A percentile compares a stretch with the other conserved stretches of the same genome.
These are phyloP conservation scores for Alternaria postmessia DNA, from an alignment of 2,329 filamentous ascomycete genomes.

Conservation along the genomic window DNA sequence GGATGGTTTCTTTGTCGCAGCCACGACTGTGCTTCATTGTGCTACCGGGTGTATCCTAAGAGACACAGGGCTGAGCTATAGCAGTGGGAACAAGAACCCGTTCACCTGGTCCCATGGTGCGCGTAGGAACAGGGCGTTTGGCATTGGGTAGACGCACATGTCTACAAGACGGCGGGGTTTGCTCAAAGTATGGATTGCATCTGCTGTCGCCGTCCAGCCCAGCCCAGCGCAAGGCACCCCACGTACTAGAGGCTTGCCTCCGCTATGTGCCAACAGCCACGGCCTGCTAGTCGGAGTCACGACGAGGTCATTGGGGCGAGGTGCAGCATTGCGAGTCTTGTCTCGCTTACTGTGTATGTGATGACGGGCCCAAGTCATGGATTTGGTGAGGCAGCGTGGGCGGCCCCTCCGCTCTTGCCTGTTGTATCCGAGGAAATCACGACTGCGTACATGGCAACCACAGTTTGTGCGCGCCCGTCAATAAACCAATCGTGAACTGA, in stretches of 20 bases:
- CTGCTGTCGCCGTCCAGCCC: not conserved
- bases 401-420: conserved; percentile 19
- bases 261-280: not conserved
- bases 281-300: conserved; percentile 20
- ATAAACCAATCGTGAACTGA: not conserved
- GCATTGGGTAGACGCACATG: conserved; percentile 9
- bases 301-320: conserved; percentile 22
- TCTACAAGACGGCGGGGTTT: conserved; percentile 23
- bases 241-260: not conserved
- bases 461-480: not conserved
- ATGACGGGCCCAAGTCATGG: conserved; percentile 19
- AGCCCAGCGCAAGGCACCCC: conserved; percentile 5
- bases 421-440: conserved; percentile 8
- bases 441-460: not conserved
- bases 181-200: conserved; percentile 10
- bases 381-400: conserved; percentile 16
- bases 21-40: conserved; percentile 14
- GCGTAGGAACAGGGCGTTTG: conserved; percentile 12
- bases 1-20: conserved; percentile 1
- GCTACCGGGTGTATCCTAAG: conserved; percentile 11
- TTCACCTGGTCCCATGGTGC: conserved; percentile 23
- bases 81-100: conserved; percentile 22
- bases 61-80: conserved; percentile 17
- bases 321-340: conserved; percentile 16
- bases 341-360: conserved; percentile 24